Evolutionary conservation across 2,329 filamentous ascomycete genomes (phyloP).

Genomic region (Neocatenulostroma microsporum): DNA sequence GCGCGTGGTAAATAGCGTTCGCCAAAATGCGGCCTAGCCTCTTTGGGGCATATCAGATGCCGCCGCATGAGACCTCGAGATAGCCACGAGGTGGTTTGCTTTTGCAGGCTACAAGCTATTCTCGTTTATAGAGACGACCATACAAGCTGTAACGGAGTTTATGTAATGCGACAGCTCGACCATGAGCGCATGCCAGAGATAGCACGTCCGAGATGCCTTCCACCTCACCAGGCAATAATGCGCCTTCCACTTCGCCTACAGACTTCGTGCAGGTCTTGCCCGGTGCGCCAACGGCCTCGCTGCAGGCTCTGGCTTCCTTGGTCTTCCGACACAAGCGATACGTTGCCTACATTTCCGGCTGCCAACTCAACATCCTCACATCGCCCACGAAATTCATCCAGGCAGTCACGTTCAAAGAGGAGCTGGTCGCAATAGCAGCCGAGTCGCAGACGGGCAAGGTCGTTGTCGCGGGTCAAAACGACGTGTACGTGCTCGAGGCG

Average conservation of each 20-base stretch:
- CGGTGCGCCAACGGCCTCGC: slow-evolving; percentile 67
- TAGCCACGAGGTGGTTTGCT: too few relatives aligned
- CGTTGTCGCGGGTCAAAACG: slow-evolving; percentile 59
- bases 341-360: slow-evolving; percentile 82
- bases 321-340: slow-evolving; percentile 65
- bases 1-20: too few relatives aligned
- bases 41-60: too few relatives aligned
- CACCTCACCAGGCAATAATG: slow-evolving; percentile 15
- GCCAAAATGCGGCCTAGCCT: too few relatives aligned
- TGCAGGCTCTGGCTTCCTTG: slow-evolving; percentile 68
- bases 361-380: slow-evolving; percentile 74
- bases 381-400: slow-evolving; percentile 70
- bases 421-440: slow-evolving; percentile 69
- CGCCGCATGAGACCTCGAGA: too few relatives aligned
- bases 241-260: not conserved
- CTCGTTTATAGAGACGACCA: too few relatives aligned
- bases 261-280: slow-evolving; percentile 54
- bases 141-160: too few relatives aligned
- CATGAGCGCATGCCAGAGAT: too few relatives aligned
- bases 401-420: slow-evolving; percentile 54
- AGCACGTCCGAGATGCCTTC: slow-evolving; percentile 22
- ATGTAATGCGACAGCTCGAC: too few relatives aligned
- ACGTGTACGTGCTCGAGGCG: slow-evolving; percentile 71
- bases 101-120: too few relatives aligned
- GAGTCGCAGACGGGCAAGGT: slow-evolving; percentile 81